Conservation (phyloP, 768 basidiomycete species). For the Lactifluus subvellereus region DNA sequence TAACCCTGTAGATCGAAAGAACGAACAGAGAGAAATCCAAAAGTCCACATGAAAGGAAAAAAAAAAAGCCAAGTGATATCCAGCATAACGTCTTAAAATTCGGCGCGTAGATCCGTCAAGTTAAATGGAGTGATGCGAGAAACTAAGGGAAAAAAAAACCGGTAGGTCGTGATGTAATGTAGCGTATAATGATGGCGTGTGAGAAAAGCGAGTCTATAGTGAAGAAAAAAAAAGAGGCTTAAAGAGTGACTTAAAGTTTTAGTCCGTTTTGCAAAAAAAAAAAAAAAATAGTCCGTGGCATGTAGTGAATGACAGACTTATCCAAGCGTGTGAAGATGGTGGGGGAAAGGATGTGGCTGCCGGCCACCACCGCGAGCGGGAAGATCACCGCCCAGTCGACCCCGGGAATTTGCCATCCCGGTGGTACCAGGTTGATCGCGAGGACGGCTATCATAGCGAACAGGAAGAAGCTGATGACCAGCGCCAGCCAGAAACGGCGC, state of each 20-base stretch:
- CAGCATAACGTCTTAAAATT: neutral
- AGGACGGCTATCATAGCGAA: constrained; percentile 56
- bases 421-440: constrained; percentile 47
- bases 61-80: neutral
- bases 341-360: constrained; percentile 71
- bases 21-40: neutral
- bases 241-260: too few species aligned
- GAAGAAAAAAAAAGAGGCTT: too few species aligned
- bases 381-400: constrained; percentile 69
- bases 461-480: constrained; percentile 47
- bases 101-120: too few species aligned
- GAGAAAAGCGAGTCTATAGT: too few species aligned
- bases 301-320: neutral
- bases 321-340: neutral
- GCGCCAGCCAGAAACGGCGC: constrained; percentile 67
- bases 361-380: constrained; percentile 62
- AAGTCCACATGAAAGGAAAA: too few species aligned
- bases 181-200: too few species aligned
- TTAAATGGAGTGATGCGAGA: too few species aligned
- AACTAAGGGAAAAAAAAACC: too few species aligned
- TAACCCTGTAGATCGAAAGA: too few species aligned
- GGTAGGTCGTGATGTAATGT: too few species aligned
- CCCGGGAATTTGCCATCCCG: constrained; percentile 57
- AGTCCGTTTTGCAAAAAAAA: too few species aligned
- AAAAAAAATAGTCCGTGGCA: too few species aligned